Evolutionary conservation across 2,329 filamentous ascomycete species (phyloP).

Genomic region (Aaosphaeria pasadenensis): DNA sequence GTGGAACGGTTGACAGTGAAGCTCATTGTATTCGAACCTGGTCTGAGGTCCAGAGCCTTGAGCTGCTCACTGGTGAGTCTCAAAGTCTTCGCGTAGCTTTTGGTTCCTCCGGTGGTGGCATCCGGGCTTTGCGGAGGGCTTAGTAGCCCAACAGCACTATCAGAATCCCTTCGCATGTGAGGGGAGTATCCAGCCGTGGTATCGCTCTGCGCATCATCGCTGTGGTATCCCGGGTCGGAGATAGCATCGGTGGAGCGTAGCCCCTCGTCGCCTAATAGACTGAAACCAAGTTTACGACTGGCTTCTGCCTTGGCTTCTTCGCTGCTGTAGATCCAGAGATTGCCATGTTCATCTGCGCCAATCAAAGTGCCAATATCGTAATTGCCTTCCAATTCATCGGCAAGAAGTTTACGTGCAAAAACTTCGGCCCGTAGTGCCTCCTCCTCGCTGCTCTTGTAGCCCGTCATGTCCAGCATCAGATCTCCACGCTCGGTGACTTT

Average conservation of each 20-base stretch:
- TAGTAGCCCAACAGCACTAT: conserved; percentile 64
- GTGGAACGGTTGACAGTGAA: conserved; percentile 96
- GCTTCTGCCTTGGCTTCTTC: conserved; percentile 93
- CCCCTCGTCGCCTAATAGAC: conserved; percentile 49
- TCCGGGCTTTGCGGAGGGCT: conserved; percentile 56
- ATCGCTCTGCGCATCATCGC: conserved; percentile 70
- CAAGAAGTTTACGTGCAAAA: conserved; percentile 86
- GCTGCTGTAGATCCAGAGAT: conserved; percentile 99
- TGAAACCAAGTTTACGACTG: conserved; percentile 59
- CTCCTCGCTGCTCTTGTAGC: conserved; percentile 91
- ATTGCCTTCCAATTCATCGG: conserved; percentile 88
- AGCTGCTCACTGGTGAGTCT: conserved; percentile 93
- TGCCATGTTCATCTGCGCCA: conserved; percentile 90
- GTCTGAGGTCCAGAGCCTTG: conserved; percentile 76
- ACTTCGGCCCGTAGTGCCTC: conserved; percentile 89
- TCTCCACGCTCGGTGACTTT: conserved; percentile 91
- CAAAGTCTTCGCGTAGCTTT: conserved; percentile 95
- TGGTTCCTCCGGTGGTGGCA: conserved; percentile 60
- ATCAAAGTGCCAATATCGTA: conserved; percentile 96
- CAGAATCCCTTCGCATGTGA: conserved; percentile 67
- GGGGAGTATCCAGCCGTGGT: conserved; percentile 49
- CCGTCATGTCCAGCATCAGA: conserved; percentile 96
- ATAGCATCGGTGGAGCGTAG: conserved; percentile 71
- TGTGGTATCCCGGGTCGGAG: conserved; percentile 94
- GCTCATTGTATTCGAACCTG: conserved; percentile 88